These are phyloP conservation scores for Chalaropsis thielavioides DNA, from an alignment of 2,329 filamentous ascomycete species.

Conservation along the genomic window DNA sequence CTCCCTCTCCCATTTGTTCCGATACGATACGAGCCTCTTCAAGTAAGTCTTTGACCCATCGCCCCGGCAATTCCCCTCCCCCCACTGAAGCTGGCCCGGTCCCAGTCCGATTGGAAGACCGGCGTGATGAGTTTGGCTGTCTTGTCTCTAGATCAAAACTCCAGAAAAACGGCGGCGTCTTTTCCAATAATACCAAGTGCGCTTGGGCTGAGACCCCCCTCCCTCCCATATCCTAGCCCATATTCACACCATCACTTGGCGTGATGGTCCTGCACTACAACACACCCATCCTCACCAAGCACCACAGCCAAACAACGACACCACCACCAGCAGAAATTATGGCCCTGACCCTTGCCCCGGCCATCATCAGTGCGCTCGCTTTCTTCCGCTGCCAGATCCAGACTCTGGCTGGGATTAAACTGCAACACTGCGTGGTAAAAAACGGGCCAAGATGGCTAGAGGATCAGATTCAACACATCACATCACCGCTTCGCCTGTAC, in stretches of 20 bases:
- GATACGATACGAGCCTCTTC: not conserved
- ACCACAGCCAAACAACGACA: not conserved
- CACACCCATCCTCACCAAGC: no score
- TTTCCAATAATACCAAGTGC: not conserved
- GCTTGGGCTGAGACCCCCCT: not conserved
- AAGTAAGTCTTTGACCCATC: not conserved
- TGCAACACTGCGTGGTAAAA: constrained; percentile 5
- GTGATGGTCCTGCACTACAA: no score
- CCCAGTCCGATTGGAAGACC: not conserved
- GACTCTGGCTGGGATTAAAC: constrained; percentile 6
- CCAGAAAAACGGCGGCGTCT: not conserved
- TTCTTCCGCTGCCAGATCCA: constrained; percentile 9
- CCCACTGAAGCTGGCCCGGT: not conserved
- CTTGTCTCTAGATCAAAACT: not conserved
- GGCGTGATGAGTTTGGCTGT: not conserved
- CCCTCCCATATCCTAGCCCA: not conserved
- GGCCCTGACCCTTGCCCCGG: not conserved
- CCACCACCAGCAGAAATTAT: not conserved
- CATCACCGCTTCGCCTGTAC: not conserved
- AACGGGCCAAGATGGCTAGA: not conserved
- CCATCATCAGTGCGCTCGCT: constrained; percentile 11
- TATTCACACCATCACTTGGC: not conserved
- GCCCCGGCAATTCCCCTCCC: not conserved
- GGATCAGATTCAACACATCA: constrained; percentile 1
- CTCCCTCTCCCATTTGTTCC: not conserved